Evolutionary conservation across 495 filamentous ascomycete genomes (phyloP), one percentile per base, ranked within the genome.

Genomic region (Halenospora varia): DNA sequence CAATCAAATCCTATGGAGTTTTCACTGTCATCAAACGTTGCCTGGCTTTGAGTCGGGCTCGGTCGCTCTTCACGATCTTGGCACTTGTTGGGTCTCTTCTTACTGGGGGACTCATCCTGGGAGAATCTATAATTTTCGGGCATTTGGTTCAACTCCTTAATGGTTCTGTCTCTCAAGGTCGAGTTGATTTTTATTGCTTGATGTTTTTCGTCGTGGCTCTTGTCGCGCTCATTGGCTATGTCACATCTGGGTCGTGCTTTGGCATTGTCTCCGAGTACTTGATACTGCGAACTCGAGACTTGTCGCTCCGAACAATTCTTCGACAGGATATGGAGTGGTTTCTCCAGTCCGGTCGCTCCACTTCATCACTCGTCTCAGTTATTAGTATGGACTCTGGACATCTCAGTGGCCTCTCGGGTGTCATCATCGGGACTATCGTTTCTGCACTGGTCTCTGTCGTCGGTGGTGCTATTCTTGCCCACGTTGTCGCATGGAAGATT

Each of bases 401-500:
- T 2, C 53, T 83, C 40, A 76, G 73, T 58, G 77, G 76, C 0
- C 64, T 83, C 15, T 64, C 60, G 10, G 69, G 69, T 8, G 62
- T 62, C 45, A 65, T 74, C 17, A 62, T 75, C 19, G 73, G 75
- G 3, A 76, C 73, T 1, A 64, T 77, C 6, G 69, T 74, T 42
- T 72, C 75, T 3, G 68, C 76, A n/a, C 19, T 70, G 1, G 65
- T 71, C 9, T 73, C 68, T 39, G 67, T 79, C 48, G 59, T 75
- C 26, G 70, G 66, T 0, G 75, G 79, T n/a, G 74, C 82, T 42
- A 72, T 77, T n/a, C 70, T 87, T 9, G 73, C 81, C 0, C 82
- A 85, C 61, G 61, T 77, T 10, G 75, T 84, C 42, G 83, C 83
- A 0, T 86, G 83, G 82, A 85, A 84, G 55, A 75, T 86, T 8